Percentiles rank a stretch among this genome's conserved stretches.
Evolutionary conservation across 2,329 filamentous ascomycete genomes (phyloP).

Genomic region (Neonectria hederae): DNA sequence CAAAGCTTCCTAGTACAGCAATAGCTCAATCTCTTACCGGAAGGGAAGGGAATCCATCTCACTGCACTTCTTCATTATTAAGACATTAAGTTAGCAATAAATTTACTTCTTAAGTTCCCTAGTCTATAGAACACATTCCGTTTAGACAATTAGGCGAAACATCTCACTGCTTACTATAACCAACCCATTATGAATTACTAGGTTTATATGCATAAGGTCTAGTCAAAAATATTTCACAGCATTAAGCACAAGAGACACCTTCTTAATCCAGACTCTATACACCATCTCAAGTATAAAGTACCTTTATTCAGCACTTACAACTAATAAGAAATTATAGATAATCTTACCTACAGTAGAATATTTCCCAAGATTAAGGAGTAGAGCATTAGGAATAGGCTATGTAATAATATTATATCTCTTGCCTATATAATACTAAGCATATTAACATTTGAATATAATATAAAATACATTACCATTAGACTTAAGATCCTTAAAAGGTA

Average conservation of each 20-base stretch:
- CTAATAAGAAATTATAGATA: not conserved
- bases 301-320: not conserved
- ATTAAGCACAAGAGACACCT: not conserved
- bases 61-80: not conserved
- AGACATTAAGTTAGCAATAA: not conserved
- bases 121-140: not conserved
- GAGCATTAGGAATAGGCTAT: not conserved
- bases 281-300: slow-evolving; percentile 1
- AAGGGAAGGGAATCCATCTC: not conserved
- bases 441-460: not conserved
- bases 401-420: not conserved
- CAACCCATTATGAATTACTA: not conserved
- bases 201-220: not conserved
- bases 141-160: not conserved
- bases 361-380: not conserved
- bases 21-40: not conserved
- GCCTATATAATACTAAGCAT: not conserved
- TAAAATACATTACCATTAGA: not conserved
- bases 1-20: not conserved
- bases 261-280: not conserved
- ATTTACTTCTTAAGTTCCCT: not conserved
- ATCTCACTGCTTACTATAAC: not conserved
- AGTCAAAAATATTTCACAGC: not conserved
- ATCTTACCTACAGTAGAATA: not conserved
- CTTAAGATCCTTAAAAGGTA: not conserved